phyloP scores from a whole-genome alignment of 2,329 filamentous ascomycete genomes.

The Fusarium sublunatum region DNA sequence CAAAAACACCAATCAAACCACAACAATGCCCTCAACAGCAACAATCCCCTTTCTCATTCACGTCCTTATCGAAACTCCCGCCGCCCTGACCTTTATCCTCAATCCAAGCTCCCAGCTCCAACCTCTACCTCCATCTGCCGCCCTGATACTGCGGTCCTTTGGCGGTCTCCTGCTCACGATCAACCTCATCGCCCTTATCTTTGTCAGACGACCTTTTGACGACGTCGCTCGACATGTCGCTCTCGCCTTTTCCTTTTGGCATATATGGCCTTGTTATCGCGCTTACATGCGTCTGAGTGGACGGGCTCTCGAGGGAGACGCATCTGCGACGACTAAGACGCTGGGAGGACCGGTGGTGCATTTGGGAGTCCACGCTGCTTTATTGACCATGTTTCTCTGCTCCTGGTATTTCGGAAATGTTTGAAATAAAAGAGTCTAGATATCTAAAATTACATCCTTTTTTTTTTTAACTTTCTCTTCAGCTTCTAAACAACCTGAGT shows the following conservation, averaged over 20 bases:
- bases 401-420: conserved; percentile 29
- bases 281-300: conserved; percentile 53
- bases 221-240: conserved; percentile 51
- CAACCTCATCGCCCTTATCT: conserved; percentile 56
- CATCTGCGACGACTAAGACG: conserved; percentile 35
- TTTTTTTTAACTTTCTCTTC: conserved; percentile 18
- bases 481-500: conserved; percentile 64
- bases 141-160: conserved; percentile 59
- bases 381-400: conserved; percentile 52
- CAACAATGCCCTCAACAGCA: conserved; percentile 12
- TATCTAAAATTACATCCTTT: conserved; percentile 27
- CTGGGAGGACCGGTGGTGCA: conserved; percentile 62
- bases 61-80: conserved; percentile 54
- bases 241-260: conserved; percentile 59
- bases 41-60: conserved; percentile 54
- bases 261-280: conserved; percentile 60
- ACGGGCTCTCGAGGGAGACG: conserved; percentile 16
- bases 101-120: conserved; percentile 57
- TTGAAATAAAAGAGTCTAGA: conserved; percentile 20
- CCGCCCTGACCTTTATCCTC: conserved; percentile 60
- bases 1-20: not conserved
- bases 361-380: conserved; percentile 55
- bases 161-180: conserved; percentile 60
- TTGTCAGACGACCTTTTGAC: conserved; percentile 50
- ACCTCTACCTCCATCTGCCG: conserved; percentile 53